A percentile compares a stretch with the other conserved stretches of the same genome.
phyloP scores from a whole-genome alignment of 2,329 filamentous ascomycete species.

The Tolypocladium sp. region DNA sequence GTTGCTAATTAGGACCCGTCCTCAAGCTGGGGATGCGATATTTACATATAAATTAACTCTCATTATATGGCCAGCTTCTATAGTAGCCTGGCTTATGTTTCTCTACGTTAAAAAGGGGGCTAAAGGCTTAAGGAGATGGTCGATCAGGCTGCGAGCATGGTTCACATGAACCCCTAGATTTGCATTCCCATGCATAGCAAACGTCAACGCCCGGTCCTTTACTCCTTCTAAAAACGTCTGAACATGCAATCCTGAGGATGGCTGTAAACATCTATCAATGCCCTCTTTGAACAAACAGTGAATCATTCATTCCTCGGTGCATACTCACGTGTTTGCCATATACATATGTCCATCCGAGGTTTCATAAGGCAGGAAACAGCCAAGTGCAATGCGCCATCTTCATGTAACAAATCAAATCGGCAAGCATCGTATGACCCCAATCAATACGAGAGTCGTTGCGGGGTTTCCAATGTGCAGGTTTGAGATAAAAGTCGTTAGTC shows the following conservation, averaged over 20 bases:
- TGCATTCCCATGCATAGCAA: background rate
- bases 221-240: background rate
- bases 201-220: background rate
- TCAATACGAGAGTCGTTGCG: no score
- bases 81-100: no score
- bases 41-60: background rate
- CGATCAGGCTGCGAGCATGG: no score
- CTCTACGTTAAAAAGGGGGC: no score
- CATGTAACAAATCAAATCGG: background rate
- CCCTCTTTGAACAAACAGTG: background rate
- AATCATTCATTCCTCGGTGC: background rate
- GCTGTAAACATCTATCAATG: background rate
- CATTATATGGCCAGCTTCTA: background rate
- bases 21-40: background rate
- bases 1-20: background rate
- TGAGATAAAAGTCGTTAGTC: no score
- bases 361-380: background rate
- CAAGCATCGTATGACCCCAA: background rate
- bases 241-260: background rate
- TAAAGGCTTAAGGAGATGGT: background rate
- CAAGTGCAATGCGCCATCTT: background rate
- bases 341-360: background rate
- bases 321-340: background rate
- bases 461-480: no score
- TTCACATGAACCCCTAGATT: background rate